These are phyloP conservation scores for Teunomyces panamensis DNA, from an alignment of 805 yeast species.

Conservation along the genomic window DNA sequence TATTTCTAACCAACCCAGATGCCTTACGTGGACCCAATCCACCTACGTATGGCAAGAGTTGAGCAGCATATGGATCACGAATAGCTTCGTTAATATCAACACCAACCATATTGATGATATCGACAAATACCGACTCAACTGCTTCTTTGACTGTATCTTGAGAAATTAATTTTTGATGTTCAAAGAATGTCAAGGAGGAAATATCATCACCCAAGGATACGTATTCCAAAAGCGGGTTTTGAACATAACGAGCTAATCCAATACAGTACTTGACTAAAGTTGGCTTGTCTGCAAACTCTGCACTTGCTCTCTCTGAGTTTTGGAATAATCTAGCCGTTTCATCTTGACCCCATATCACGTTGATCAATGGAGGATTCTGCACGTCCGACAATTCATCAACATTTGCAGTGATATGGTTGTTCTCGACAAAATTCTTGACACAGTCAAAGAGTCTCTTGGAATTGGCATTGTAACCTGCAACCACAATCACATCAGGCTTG, in stretches of 20 bases:
- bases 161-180: constrained; percentile 69
- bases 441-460: constrained; percentile 60
- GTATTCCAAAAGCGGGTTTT: constrained; percentile 90
- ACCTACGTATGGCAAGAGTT: constrained; percentile 70
- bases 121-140: constrained; percentile 80
- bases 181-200: constrained; percentile 62
- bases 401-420: constrained; percentile 51
- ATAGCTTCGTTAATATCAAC: constrained; percentile 91
- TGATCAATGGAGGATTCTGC: constrained; percentile 53
- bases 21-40: constrained; percentile 98
- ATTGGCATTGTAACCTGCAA: constrained; percentile 82
- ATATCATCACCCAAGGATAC: constrained; percentile 76
- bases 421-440: constrained; percentile 53
- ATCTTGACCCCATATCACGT: constrained; percentile 81
- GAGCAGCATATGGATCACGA: constrained; percentile 68
- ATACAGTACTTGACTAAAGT: constrained; percentile 78
- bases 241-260: constrained; percentile 87
- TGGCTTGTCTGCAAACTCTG: constrained; percentile 83
- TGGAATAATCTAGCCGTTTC: constrained; percentile 91
- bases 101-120: constrained; percentile 86
- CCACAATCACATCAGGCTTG: constrained; percentile 83
- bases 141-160: constrained; percentile 62
- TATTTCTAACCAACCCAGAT: constrained; percentile 75
- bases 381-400: constrained; percentile 42
- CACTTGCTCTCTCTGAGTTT: constrained; percentile 67